Base-by-base conservation (phyloP, 2,329 filamentous ascomycete species). In the Hymenoscyphus scutula region DNA sequence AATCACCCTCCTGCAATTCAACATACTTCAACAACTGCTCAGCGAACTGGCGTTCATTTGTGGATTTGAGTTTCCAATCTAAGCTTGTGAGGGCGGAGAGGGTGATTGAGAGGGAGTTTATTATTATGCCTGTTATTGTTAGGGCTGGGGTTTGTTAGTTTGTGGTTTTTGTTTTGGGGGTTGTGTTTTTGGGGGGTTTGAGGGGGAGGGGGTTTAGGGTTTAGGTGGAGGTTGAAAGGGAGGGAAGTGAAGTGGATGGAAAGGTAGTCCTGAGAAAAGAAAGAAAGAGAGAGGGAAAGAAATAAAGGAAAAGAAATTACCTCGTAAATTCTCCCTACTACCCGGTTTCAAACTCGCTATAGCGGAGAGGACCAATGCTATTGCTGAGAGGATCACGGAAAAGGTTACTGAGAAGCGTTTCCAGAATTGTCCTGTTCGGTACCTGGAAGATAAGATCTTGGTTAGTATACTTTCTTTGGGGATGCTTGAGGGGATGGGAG, bases 361-460 rank as follows among this genome's bases (percentile, higher is more conserved):
- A 0, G 70, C 66, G 23, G 62, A 62, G 3, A 72, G 27, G 3
- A 72, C 59, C 2, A 71, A 34, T 1, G 63, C 63, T 3, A 58
- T 61, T 0, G 64, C 56, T 0, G 69, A 71, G 4, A 72, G 58
- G 1, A 58, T 19, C 1, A 72, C 66, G 19, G 70, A 68, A 0
- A 63, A 23, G 19, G 64, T 54, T 27, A 72, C 70, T 0, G 65
- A 65, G 62, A 70, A 65, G 6, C 69, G 69, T 64, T 72, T 72
- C 67, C 68, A 70, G 63, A 71, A 70, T 41, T 27, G 60, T 2
- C 65, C 67, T 5, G 68, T 70, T 5, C 64, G 15, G 41, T 64
- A 68, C n/a, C 61, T 67, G 5, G 63, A 61, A 17, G 34, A 37
- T 37, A 61, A 17, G 34, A 37, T 37, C 15, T 37, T 10, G 34